Evolutionary conservation across 768 basidiomycete genomes (phyloP).

Genomic region (Pisolithus albus): DNA sequence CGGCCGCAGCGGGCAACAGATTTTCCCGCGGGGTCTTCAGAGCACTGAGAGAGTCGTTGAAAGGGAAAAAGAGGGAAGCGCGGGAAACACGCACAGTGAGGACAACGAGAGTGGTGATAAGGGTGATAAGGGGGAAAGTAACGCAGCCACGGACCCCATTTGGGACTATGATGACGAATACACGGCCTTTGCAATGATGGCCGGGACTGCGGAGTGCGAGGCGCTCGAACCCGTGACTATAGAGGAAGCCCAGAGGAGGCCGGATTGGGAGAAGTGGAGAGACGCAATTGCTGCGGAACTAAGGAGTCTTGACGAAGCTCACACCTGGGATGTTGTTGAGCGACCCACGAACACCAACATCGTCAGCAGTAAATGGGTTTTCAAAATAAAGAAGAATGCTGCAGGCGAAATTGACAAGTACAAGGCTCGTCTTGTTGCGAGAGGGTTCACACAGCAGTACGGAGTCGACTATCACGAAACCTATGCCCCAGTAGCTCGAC

Average conservation of each 20-base stretch:
- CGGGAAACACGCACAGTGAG: too few species aligned
- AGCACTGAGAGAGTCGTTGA: too few species aligned
- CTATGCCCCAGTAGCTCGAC: constrained; percentile 1
- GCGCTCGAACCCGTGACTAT: background rate
- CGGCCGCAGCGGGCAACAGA: too few species aligned
- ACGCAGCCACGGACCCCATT: too few species aligned
- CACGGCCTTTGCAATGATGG: too few species aligned
- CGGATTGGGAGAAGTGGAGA: background rate
- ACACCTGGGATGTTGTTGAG: constrained; percentile 6
- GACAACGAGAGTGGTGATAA: too few species aligned
- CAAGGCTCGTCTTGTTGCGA: constrained; percentile 1
- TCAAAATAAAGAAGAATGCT: constrained; percentile 32
- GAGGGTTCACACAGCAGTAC: constrained; percentile 3
- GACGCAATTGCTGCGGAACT: constrained; percentile 7
- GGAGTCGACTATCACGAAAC: constrained; percentile 6
- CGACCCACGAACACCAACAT: background rate
- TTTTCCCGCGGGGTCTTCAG: too few species aligned
- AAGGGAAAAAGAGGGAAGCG: too few species aligned
- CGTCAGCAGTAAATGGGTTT: constrained; percentile 34
- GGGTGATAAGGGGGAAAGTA: too few species aligned
- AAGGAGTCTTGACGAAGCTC: background rate
- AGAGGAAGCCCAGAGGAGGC: background rate
- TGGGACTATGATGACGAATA: too few species aligned
- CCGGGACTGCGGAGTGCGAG: background rate
- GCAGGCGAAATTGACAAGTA: constrained; percentile 24